phyloP scores from a whole-genome alignment of 2,329 filamentous ascomycete species.

The Clonostachys chloroleuca region DNA sequence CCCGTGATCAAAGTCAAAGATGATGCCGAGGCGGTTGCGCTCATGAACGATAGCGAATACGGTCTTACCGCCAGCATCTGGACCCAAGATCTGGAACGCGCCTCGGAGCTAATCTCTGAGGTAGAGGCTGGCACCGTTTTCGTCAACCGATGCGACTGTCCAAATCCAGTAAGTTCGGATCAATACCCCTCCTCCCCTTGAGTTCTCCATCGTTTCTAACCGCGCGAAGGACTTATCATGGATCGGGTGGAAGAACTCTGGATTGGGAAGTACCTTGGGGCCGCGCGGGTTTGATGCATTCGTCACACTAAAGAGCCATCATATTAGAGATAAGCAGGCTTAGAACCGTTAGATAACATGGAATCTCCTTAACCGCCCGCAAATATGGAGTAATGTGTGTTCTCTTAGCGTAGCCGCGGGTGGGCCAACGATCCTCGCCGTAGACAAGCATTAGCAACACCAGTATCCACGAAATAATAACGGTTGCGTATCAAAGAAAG shows the following conservation, averaged over 20 bases:
- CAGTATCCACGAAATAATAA: too few species aligned
- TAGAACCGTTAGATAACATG: slow-evolving; percentile 17
- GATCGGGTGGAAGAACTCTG: slow-evolving; percentile 97
- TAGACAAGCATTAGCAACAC: too few species aligned
- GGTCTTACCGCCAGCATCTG: slow-evolving; percentile 95
- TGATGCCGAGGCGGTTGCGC: slow-evolving; percentile 75
- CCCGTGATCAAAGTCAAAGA: slow-evolving; percentile 83
- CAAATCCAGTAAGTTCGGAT: slow-evolving; percentile 68
- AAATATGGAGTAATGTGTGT: too few species aligned
- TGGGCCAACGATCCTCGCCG: too few species aligned
- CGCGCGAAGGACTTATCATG: slow-evolving; percentile 74
- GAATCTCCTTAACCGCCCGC: too few species aligned
- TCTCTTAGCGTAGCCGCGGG: too few species aligned
- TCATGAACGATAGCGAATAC: slow-evolving; percentile 96
- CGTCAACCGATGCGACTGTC: slow-evolving; percentile 90
- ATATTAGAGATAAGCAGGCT: slow-evolving; percentile 77
- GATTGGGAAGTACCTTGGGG: slow-evolving; percentile 85
- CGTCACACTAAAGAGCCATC: slow-evolving; percentile 92
- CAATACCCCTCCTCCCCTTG: background rate
- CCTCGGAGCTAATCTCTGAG: slow-evolving; percentile 72
- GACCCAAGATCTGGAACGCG: slow-evolving; percentile 80
- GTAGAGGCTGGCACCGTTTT: slow-evolving; percentile 95
- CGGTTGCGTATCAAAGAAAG: too few species aligned
- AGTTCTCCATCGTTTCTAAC: background rate
- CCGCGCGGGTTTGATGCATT: slow-evolving; percentile 93